phyloP scores from a whole-genome alignment of 176 grass and related monocot species.

The Alloteropsis semialata region DNA sequence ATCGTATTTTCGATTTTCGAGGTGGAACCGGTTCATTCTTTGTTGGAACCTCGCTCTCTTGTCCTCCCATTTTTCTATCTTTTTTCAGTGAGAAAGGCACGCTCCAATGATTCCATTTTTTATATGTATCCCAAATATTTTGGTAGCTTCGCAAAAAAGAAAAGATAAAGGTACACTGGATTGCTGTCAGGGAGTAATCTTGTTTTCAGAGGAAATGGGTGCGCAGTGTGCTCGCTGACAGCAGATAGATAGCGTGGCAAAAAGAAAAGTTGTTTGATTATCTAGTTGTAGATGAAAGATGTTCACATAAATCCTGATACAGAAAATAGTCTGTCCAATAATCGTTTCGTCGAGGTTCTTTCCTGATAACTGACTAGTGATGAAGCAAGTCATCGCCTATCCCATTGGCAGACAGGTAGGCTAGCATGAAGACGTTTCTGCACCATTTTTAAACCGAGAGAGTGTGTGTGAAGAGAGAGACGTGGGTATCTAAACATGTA shows the following conservation, averaged over 20 bases:
- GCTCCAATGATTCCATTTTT: neutral
- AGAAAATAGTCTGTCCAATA: neutral
- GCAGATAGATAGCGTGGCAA: neutral
- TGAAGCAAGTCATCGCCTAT: neutral
- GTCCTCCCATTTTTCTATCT: neutral
- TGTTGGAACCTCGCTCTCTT: conserved; percentile 15
- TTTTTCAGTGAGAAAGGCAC: neutral
- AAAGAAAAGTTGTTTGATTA: neutral
- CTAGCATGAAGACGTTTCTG: neutral
- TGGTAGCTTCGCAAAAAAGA: neutral
- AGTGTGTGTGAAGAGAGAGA: no score
- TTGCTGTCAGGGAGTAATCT: neutral
- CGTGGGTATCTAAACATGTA: neutral
- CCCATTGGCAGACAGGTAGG: neutral
- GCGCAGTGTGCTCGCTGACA: neutral
- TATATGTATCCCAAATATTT: neutral
- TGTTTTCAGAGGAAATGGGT: neutral
- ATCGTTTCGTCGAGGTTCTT: neutral
- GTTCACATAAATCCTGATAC: neutral
- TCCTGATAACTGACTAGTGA: neutral
- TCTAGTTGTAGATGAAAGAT: neutral
- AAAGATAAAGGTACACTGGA: neutral
- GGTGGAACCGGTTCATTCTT: conserved; percentile 11
- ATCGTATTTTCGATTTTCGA: conserved; percentile 24
- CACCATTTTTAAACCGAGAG: neutral